These are phyloP conservation scores for Ophiostoma montium DNA, from an alignment of 2,329 filamentous ascomycete species.

Conservation along the genomic window DNA sequence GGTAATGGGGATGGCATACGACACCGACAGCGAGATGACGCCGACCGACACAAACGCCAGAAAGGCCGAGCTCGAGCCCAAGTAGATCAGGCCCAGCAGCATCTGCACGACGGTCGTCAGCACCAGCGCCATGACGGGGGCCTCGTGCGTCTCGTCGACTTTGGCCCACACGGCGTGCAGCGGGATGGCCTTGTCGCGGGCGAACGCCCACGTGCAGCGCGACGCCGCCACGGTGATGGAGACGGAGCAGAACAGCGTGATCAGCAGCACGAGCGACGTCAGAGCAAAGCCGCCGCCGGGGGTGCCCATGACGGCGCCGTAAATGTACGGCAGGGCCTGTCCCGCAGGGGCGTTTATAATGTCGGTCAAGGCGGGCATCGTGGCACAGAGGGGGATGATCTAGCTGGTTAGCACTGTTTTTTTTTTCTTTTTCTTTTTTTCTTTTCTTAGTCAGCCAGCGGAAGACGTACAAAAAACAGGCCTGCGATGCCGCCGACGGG, in stretches of 20 bases:
- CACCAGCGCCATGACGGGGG: constrained; percentile 20
- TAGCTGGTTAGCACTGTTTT: neutral
- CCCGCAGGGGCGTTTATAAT: constrained; percentile 28
- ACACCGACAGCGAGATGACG: constrained; percentile 30
- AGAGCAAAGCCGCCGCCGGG: constrained; percentile 28
- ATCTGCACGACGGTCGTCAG: constrained; percentile 23
- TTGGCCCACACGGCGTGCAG: constrained; percentile 23
- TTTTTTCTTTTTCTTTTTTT: too few species aligned
- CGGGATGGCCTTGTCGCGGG: constrained; percentile 27
- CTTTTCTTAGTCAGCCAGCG: too few species aligned
- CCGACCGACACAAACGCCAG: constrained; percentile 24
- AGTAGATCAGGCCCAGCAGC: constrained; percentile 27
- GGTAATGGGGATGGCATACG: constrained; percentile 26
- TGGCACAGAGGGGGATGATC: constrained; percentile 36
- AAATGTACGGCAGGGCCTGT: constrained; percentile 31
- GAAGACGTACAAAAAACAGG: constrained; percentile 2
- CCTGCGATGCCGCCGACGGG: constrained; percentile 7
- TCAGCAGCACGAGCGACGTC: constrained; percentile 27
- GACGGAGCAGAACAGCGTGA: constrained; percentile 27
- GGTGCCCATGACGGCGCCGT: constrained; percentile 27
- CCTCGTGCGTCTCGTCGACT: constrained; percentile 21
- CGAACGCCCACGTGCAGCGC: constrained; percentile 12
- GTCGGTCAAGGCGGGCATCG: constrained; percentile 30
- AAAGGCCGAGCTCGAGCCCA: constrained; percentile 30
- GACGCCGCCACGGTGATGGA: constrained; percentile 20